Evolutionary conservation across 2,329 filamentous ascomycete species (phyloP).

Genomic region (Epichloe glyceriae): DNA sequence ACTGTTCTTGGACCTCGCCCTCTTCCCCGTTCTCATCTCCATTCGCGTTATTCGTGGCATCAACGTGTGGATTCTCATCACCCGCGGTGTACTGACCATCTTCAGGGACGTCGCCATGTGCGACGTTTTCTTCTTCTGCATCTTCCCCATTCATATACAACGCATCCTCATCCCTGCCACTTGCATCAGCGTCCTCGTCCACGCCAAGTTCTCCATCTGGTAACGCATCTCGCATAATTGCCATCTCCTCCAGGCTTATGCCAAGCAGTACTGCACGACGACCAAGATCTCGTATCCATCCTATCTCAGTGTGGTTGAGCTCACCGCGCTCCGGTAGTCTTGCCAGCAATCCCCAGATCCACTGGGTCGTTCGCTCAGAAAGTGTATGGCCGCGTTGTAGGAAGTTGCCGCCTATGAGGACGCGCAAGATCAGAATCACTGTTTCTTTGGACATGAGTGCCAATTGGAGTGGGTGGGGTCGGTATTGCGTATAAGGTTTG

Average conservation of each 20-base stretch:
- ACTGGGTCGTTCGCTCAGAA: constrained; percentile 57
- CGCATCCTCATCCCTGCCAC: constrained; percentile 25
- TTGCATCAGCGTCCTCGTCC: constrained; percentile 34
- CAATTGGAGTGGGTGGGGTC: constrained; percentile 48
- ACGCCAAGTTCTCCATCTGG: constrained; percentile 28
- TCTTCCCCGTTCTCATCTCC: constrained; percentile 7
- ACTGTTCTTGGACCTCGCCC: constrained; percentile 1
- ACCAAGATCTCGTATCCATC: constrained; percentile 64
- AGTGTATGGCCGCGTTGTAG: constrained; percentile 47
- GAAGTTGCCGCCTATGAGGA: constrained; percentile 53
- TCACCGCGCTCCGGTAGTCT: constrained; percentile 61
- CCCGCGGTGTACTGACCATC: background rate
- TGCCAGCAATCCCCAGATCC: constrained; percentile 76
- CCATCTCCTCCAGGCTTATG: constrained; percentile 40
- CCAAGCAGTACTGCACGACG: constrained; percentile 57
- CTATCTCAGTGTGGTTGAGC: constrained; percentile 62
- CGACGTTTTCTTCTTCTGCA: background rate
- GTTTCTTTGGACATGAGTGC: constrained; percentile 53
- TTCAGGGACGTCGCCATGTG: background rate
- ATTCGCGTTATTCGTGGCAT: background rate
- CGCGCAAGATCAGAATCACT: constrained; percentile 51
- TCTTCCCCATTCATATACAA: constrained; percentile 18
- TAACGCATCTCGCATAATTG: constrained; percentile 30
- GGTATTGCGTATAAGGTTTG: constrained; percentile 33
- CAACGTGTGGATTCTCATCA: constrained; percentile 5